Evolutionary conservation across 306 rosid species (phyloP).

Genomic region (Vigna reflexopilosa): DNA sequence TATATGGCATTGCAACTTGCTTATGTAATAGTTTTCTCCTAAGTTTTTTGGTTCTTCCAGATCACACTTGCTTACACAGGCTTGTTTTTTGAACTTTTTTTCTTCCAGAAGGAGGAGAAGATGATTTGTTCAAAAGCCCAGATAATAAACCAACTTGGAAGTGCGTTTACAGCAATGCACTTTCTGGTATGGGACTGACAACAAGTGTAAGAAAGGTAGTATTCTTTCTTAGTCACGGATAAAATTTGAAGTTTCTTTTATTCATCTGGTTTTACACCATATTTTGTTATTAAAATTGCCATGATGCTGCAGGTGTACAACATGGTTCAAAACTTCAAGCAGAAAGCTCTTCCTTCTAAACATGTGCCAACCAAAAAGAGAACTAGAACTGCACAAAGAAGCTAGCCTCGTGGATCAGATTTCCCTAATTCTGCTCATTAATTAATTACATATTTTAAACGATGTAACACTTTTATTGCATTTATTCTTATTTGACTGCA

Average conservation of each 20-base stretch:
- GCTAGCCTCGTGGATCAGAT: conserved; percentile 23
- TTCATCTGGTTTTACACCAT: conserved; percentile 30
- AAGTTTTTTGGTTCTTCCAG: conserved; percentile 13
- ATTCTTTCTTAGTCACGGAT: conserved; percentile 29
- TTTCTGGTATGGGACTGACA: conserved; percentile 82
- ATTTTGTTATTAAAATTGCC: conserved; percentile 9
- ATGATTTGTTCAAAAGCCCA: conserved; percentile 48
- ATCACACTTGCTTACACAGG: neutral
- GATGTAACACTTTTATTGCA: conserved; percentile 7
- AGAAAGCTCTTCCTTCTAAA: conserved; percentile 48
- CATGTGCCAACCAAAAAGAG: conserved; percentile 54
- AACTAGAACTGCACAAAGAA: conserved; percentile 48
- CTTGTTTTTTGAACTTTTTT: conserved; percentile 28
- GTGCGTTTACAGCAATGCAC: conserved; percentile 65
- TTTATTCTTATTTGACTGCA: neutral
- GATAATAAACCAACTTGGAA: conserved; percentile 68
- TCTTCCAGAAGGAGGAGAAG: conserved; percentile 59
- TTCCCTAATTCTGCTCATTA: conserved; percentile 9
- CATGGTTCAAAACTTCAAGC: conserved; percentile 79
- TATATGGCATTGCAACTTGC: conserved; percentile 36
- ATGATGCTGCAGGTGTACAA: conserved; percentile 66
- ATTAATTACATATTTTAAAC: conserved; percentile 14
- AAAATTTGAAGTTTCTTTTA: conserved; percentile 19
- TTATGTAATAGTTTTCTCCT: no score
- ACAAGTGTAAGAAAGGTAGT: conserved; percentile 90